Evolutionary conservation across 768 basidiomycete genomes (phyloP).

Genomic region (Rhodotorula taiwanensis): DNA sequence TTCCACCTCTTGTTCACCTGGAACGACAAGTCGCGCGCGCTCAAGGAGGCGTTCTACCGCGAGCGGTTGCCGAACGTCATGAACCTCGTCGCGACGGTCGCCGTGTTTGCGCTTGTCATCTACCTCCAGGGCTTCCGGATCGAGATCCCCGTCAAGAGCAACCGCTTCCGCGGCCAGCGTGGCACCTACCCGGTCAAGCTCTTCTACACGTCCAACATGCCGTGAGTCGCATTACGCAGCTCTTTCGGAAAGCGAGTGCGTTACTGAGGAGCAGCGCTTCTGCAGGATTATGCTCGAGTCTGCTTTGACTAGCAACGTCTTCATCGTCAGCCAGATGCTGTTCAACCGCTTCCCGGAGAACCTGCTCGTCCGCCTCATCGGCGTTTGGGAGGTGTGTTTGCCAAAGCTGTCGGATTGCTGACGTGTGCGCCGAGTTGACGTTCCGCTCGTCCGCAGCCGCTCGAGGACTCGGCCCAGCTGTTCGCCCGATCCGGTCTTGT

Average conservation of each 20-base stretch:
- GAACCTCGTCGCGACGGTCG: constrained; percentile 87
- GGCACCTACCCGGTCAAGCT: constrained; percentile 95
- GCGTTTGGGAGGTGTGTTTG: constrained; percentile 86
- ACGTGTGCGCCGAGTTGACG: background rate
- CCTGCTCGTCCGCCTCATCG: constrained; percentile 78
- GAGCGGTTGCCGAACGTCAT: constrained; percentile 94
- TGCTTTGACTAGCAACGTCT: constrained; percentile 86
- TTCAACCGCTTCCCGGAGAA: constrained; percentile 83
- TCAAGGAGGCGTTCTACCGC: constrained; percentile 97
- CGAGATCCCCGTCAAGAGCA: constrained; percentile 96
- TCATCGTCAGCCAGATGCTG: constrained; percentile 94
- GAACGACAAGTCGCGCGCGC: constrained; percentile 94
- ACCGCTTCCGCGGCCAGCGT: constrained; percentile 90
- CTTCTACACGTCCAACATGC: constrained; percentile 99
- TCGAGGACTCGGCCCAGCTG: constrained; percentile 89
- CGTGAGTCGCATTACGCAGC: constrained; percentile 43
- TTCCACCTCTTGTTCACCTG: constrained; percentile 98
- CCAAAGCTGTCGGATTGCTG: background rate
- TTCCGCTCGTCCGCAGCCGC: constrained; percentile 54
- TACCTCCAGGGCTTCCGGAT: constrained; percentile 98
- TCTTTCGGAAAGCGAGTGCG: background rate
- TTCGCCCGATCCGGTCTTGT: constrained; percentile 81
- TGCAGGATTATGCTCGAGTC: constrained; percentile 83
- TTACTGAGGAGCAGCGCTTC: background rate
- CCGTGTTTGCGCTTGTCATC: constrained; percentile 90